Evolutionary conservation across 1,139 yeast species (phyloP), one percentile per base, ranked within the genome.

Genomic region (Petasospora rhodanensis): DNA sequence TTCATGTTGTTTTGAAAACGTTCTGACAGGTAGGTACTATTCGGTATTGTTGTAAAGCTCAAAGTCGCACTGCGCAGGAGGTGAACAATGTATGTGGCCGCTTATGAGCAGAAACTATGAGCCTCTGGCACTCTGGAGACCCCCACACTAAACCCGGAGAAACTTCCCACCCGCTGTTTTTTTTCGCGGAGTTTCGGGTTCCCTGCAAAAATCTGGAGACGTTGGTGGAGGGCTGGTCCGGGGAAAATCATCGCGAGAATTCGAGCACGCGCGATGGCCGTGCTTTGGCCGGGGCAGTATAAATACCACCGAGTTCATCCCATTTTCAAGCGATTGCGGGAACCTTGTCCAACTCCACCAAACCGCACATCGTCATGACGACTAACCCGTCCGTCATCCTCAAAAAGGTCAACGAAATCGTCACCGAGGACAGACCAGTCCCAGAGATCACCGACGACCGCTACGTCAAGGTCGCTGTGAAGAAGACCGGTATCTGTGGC

Each of bases 401-500:
- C 30, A 70, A 76, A 54, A 71, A 75, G 52, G 62, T 77, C 45
- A 76, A 78, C 50, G 76, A 76, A 41, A 81, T 84, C 45, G 61
- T 66, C 21, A 73, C 76, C 45, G 89, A 81, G 59, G 69, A 76
- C 34, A 71, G 77, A 43, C 79, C 82, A 8, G 62, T 76, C 22
- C 95, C 95, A 10, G 61, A 62, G 46, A 62, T 82, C 42, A 52
- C 55, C 8, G 78, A 76, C 42, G 79, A 81, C 28, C 74, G 74
- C 47, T 82, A 76, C 43, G 95, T 86, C 28, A 72, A 81, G 47
- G 75, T 86, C 18, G 79, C 78, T 35, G 81, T 86, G 46, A 60
- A 55, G 44, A 59, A 59, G 34, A 86, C 95, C 0, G 96, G 96
- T 31, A 79, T 86, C 42, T 86, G 96, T 58, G 95, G 95, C 5